Conservation (phyloP, 257 asterid genomes). For the Petunia axillaris region DNA sequence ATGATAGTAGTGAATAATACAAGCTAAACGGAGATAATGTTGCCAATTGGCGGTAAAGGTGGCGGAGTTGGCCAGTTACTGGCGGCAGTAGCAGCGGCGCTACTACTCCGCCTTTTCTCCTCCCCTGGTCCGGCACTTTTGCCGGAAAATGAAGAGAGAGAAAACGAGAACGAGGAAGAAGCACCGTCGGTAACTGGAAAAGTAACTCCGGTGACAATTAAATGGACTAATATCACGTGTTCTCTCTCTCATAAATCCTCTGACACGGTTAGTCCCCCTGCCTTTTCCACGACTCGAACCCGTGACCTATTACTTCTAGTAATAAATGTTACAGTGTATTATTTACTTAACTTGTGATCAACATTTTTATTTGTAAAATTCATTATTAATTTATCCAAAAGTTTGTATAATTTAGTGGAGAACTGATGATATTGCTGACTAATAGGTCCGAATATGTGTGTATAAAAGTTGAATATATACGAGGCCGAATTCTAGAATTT, state of each 20-base stretch:
- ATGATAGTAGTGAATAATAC: background rate
- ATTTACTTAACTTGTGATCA: background rate
- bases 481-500: background rate
- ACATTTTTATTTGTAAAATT: background rate
- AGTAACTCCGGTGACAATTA: constrained; percentile 69
- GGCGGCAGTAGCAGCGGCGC: constrained; percentile 84
- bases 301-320: too few relatives aligned
- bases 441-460: background rate
- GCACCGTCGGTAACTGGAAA: constrained; percentile 46
- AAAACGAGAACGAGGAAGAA: constrained; percentile 34
- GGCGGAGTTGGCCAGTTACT: constrained; percentile 82
- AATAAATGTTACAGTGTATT: background rate
- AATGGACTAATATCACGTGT: constrained; percentile 80
- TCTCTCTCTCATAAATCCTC: constrained; percentile 75
- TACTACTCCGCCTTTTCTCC: constrained; percentile 77
- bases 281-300: background rate
- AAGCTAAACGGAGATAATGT: constrained; percentile 29
- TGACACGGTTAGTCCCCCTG: constrained; percentile 48
- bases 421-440: background rate
- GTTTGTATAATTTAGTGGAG: background rate
- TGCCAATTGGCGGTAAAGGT: constrained; percentile 74
- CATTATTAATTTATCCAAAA: background rate
- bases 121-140: constrained; percentile 63
- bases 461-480: background rate
- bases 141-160: constrained; percentile 43